Base-by-base conservation (phyloP, 2,329 filamentous ascomycete species). In the Helicocarpus griseus region DNA sequence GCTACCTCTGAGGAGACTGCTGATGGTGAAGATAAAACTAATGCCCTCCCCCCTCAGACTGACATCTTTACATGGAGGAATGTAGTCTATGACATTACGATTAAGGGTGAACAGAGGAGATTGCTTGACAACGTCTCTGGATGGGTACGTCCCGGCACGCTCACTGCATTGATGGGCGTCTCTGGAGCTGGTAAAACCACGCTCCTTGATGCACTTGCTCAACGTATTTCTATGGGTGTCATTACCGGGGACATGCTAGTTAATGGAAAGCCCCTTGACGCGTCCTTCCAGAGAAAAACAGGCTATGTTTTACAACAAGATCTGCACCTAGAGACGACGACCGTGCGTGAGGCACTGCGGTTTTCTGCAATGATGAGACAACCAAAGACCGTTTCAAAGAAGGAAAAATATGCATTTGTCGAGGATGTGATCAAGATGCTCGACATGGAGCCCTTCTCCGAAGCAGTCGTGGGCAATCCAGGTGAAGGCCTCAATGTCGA, bases 311-410 rank as follows among this genome's bases (percentile, higher is more conserved):
- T 85, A 57, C 82, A 85, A 53, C 80, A 85, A 63, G 81, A 87
- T 77, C 76, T 95, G 6, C 90, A 95, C 65, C 74, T 94, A 36
- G 77, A 84, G 41, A 94, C 89, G 0, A 81, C 85, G 0, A 95
- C 90, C 1, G 89, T 95, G 36, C 83, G 90, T 48, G 90, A 95
- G 68, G 87, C 88, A 7, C 76, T 96, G 22, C 81, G 81, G 57
- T 96, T 96, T 69, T 89, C 83, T 58, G 90, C 90, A 14, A 69
- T 91, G 24, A 80, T 95, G 14, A 85, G 90, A 48, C 90, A 95
- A 61, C 87, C 89, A 0, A 79, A 79, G 31, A 75, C 83, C n/a
- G 78, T 88, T 4, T 75, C 86, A 1, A 76, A 74, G 9, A 68
- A 77, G 14, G 88, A 95, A 63, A 95, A 95, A 73, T 71, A 89